Evolutionary conservation across 805 yeast species (phyloP).

Genomic region (Candida tammaniensis): DNA sequence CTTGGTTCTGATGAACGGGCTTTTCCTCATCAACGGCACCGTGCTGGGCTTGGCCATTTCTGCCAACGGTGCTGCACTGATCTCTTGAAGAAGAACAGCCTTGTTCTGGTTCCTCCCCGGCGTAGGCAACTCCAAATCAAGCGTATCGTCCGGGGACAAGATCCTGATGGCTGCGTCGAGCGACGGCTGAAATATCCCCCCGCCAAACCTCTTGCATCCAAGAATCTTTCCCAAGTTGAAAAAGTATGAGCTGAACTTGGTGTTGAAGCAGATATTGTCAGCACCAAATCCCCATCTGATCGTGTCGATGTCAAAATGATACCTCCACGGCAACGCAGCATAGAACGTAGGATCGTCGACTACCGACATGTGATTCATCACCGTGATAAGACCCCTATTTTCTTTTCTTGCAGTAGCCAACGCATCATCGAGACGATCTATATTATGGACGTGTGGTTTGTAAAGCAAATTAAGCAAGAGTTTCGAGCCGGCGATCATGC

Average conservation of each 20-base stretch:
- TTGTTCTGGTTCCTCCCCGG: slow-evolving; percentile 25
- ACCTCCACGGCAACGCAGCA: slow-evolving; percentile 78
- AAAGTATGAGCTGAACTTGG: slow-evolving; percentile 49
- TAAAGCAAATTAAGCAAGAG: slow-evolving; percentile 58
- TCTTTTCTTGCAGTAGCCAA: slow-evolving; percentile 60
- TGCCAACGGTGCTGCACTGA: slow-evolving; percentile 17
- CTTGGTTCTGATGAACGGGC: slow-evolving; percentile 58
- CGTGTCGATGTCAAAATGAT: slow-evolving; percentile 57
- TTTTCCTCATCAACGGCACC: slow-evolving; percentile 29
- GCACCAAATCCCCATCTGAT: slow-evolving; percentile 97
- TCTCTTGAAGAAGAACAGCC: slow-evolving; percentile 34
- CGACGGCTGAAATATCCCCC: slow-evolving; percentile 89
- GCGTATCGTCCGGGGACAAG: slow-evolving; percentile 72
- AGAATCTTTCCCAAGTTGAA: slow-evolving; percentile 89
- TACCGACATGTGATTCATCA: slow-evolving; percentile 90
- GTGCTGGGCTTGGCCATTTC: slow-evolving; percentile 21
- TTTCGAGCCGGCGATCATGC: slow-evolving; percentile 66
- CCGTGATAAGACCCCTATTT: slow-evolving; percentile 73
- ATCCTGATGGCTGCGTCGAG: slow-evolving; percentile 83
- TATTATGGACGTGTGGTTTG: slow-evolving; percentile 57
- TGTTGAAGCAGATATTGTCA: slow-evolving; percentile 79
- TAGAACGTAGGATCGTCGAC: slow-evolving; percentile 91
- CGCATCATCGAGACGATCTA: slow-evolving; percentile 65
- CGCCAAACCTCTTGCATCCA: slow-evolving; percentile 83
- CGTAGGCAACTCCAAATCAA: slow-evolving; percentile 41